phyloP scores from a whole-genome alignment of 78 protist genomes.

The Dictyostelium capitatum region DNA sequence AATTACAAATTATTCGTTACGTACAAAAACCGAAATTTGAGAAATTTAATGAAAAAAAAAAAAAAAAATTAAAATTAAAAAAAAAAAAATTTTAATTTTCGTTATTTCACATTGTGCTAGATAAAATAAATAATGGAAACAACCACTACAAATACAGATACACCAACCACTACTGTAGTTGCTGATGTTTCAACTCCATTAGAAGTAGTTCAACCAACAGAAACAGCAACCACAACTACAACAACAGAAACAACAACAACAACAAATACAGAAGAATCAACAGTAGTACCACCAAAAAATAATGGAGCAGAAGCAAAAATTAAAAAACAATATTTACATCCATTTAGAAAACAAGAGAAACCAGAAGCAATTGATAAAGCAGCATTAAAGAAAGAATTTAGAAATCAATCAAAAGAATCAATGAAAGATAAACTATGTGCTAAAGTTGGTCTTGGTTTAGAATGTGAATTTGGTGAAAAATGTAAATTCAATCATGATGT shows the following conservation, averaged over 20 bases:
- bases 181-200: too few species aligned
- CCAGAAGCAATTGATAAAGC: neutral
- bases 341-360: neutral
- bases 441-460: neutral
- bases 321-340: neutral
- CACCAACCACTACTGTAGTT: too few species aligned
- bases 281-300: neutral
- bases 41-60: too few species aligned
- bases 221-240: neutral
- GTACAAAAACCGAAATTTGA: too few species aligned
- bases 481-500: conserved; percentile 79
- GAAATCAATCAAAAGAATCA: neutral
- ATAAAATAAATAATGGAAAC: too few species aligned
- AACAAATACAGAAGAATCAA: neutral
- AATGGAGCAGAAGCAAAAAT: neutral
- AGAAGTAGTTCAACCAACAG: neutral
- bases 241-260: neutral
- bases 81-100: too few species aligned
- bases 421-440: conserved; percentile 6
- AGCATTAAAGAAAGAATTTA: neutral
- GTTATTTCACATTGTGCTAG: too few species aligned
- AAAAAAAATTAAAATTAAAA: too few species aligned
- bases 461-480: conserved; percentile 26
- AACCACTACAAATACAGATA: too few species aligned
- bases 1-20: too few species aligned